Evolutionary conservation across 1,284 basidiomycete genomes (phyloP), one percentile per base, ranked within the genome.

Genomic region (Ganoderma lucidum): DNA sequence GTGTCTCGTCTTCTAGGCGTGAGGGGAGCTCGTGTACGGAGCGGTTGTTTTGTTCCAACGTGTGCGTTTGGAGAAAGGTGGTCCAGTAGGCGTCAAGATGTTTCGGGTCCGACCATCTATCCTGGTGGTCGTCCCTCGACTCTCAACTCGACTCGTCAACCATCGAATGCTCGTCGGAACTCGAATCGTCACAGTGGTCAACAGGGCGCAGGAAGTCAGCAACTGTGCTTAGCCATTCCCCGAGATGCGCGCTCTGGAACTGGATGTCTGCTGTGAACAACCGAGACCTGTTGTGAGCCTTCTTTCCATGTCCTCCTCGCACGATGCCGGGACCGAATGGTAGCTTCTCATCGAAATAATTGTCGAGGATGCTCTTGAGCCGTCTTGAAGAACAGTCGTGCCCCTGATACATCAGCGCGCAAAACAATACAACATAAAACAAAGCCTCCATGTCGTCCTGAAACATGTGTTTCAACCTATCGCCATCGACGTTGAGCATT

Each of bases 361-460:
- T 23, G 6, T 23, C 9, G 15, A 68, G 58, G 15, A 51, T 48
- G 14, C 6, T 39, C 9, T 9, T 5, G 14, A 64, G 30, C 12
- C 42, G n/a, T 14, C 12, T 8, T 6, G 17, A 15, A 14, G 45
- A 15, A 23, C 30, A n/a, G n/a, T 68, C 48, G 58, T 68, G 62
- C 1, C 32, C 42, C 12, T 59, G 59, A 44, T 44, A 64, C 15
- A 51, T 41, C 10, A 61, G 32, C 12, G 37, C 41, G 63, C 58
- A 61, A 19, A 42, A 68, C 8, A 68, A 44, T 15, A 68, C 66
- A 17, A 64, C 66, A 32, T 68, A 68, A 32, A 68, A 44, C 12
- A 68, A 35, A 12, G 67, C 64, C n/a, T 68, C 63, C 63, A 64
- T 61, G 58, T 68, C 67, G 59, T 68, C 63, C 41, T 35, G 58